A percentile compares a stretch with the other conserved stretches of the same genome.
Conservation (phyloP, 2,329 filamentous ascomycete genomes). For the Thermochaetoides dissita region DNA sequence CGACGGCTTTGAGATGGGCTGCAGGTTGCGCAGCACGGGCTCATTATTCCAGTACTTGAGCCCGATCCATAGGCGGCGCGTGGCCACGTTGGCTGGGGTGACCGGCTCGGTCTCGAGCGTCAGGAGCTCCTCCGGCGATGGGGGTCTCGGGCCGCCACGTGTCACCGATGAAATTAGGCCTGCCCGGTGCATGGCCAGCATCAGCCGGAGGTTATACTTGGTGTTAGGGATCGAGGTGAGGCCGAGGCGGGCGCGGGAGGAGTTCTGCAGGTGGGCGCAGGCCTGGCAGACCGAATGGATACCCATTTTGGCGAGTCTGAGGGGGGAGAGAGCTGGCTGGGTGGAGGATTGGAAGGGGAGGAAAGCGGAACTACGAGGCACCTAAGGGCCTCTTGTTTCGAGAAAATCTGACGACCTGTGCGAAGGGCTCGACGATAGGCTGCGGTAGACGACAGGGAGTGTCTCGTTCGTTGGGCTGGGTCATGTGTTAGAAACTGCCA, state of each 20-base stretch:
- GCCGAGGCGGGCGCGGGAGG: conserved; percentile 66
- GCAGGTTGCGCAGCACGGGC: conserved; percentile 59
- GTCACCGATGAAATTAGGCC: conserved; percentile 73
- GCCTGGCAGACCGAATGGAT: conserved; percentile 63
- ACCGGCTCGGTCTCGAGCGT: conserved; percentile 40
- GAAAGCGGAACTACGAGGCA: too few relatives aligned
- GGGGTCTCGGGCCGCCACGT: conserved; percentile 47
- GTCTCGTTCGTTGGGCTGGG: too few relatives aligned
- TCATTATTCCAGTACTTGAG: conserved; percentile 79
- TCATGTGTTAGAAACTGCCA: too few relatives aligned
- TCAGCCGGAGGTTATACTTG: conserved; percentile 64
- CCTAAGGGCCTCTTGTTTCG: too few relatives aligned
- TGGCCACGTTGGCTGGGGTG: conserved; percentile 57
- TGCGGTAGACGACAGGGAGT: too few relatives aligned
- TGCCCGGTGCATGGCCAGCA: conserved; percentile 64
- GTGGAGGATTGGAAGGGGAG: background rate
- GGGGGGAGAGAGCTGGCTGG: background rate
- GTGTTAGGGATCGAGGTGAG: conserved; percentile 71
- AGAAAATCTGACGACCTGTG: too few relatives aligned
- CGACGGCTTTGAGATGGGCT: conserved; percentile 59
- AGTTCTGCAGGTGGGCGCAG: conserved; percentile 87
- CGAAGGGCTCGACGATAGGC: too few relatives aligned
- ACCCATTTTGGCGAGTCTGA: conserved; percentile 19
- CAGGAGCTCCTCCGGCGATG: conserved; percentile 31
- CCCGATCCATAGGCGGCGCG: conserved; percentile 69